phyloP scores from a whole-genome alignment of 1,284 basidiomycete species.

The Melampsora larici-populina region DNA sequence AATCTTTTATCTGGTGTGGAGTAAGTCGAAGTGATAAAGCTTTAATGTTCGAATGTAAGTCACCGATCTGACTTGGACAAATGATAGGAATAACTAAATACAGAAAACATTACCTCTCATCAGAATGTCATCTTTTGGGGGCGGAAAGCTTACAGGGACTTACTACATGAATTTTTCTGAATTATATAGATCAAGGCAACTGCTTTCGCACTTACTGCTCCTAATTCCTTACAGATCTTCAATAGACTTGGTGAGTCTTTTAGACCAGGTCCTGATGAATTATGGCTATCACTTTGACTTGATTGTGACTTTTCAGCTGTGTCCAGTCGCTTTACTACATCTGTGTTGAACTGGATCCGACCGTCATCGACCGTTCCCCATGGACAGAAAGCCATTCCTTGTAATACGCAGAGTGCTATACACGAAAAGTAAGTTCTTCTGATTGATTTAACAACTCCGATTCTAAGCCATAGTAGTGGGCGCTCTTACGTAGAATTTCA shows the following conservation, averaged over 20 bases:
- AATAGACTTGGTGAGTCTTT: conserved; percentile 47
- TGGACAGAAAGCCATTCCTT: conserved; percentile 59
- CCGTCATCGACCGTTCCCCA: conserved; percentile 61
- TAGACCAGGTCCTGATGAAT: conserved; percentile 44
- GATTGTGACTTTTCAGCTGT: conserved; percentile 19
- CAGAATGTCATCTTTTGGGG: not conserved
- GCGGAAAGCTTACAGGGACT: not conserved
- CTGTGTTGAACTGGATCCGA: conserved; percentile 54
- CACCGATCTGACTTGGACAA: not conserved
- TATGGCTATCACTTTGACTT: conserved; percentile 45
- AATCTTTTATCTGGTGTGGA: too few relatives aligned
- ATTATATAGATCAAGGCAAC: conserved; percentile 42
- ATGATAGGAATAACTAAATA: not conserved
- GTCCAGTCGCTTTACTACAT: conserved; percentile 16
- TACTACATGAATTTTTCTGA: not conserved
- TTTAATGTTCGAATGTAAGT: not conserved
- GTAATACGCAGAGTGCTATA: conserved; percentile 49
- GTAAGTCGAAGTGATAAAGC: not conserved
- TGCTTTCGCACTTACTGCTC: conserved; percentile 12
- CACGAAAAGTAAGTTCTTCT: not conserved
- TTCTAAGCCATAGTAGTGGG: conserved; percentile 22
- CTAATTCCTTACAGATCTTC: conserved; percentile 48
- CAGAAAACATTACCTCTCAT: not conserved
- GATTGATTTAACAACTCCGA: not conserved
- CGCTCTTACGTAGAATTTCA: not conserved